phyloP scores from a whole-genome alignment of 2,329 filamentous ascomycete species.

The Scolecobasidium constrictum region DNA sequence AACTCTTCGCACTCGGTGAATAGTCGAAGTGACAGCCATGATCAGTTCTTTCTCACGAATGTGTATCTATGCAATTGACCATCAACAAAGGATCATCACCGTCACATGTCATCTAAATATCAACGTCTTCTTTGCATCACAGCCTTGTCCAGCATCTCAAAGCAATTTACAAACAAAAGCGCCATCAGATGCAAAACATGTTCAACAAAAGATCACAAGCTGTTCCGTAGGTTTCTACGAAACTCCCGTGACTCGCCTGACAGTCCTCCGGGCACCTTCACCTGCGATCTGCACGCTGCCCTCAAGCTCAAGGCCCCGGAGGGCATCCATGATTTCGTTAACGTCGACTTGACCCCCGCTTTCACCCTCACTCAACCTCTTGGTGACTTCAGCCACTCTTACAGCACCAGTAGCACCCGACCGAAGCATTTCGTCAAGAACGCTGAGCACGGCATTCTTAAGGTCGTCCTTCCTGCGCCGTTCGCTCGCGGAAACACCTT shows the following conservation, averaged over 20 bases:
- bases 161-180: no score
- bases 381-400: conserved; percentile 67
- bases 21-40: no score
- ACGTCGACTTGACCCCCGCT: conserved; percentile 57
- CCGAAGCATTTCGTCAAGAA: conserved; percentile 72
- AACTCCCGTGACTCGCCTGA: conserved; percentile 60
- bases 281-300: conserved; percentile 70
- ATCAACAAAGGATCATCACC: no score
- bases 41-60: no score
- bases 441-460: conserved; percentile 62
- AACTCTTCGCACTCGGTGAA: no score
- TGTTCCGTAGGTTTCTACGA: no score
- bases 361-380: conserved; percentile 55
- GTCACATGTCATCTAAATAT: no score
- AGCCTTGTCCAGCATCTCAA: no score
- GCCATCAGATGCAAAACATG: no score
- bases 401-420: conserved; percentile 47
- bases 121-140: no score
- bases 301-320: conserved; percentile 73
- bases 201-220: no score
- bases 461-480: conserved; percentile 72
- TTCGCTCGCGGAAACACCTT: conserved; percentile 86
- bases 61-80: no score
- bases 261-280: conserved; percentile 71
- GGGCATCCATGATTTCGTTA: conserved; percentile 70